A percentile compares a stretch with the other conserved stretches of the same genome.
Conservation (phyloP, 2,329 filamentous ascomycete genomes). For the Penicillium polonicum region DNA sequence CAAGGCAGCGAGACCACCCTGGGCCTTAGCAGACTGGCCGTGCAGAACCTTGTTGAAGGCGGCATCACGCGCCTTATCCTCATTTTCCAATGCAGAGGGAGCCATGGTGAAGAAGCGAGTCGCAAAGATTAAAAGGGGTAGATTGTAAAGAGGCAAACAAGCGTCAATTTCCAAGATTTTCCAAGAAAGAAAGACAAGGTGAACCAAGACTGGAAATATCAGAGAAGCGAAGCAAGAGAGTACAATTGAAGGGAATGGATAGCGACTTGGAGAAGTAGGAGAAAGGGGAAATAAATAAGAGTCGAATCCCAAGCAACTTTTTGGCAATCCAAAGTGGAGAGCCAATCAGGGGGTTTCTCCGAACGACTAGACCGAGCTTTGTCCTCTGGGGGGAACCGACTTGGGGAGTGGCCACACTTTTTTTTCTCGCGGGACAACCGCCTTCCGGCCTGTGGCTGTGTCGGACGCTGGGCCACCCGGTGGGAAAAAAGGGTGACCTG, state of each 20-base stretch:
- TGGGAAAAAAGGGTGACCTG: conserved; percentile 15
- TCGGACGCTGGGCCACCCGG: conserved; percentile 18
- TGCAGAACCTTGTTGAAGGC: conserved; percentile 89
- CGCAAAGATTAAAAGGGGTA: conserved; percentile 20
- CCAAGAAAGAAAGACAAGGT: neutral
- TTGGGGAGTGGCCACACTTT: conserved; percentile 11
- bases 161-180: conserved; percentile 5
- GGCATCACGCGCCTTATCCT: conserved; percentile 83
- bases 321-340: conserved; percentile 18
- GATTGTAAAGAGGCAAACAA: conserved; percentile 19
- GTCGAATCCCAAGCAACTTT: conserved; percentile 23
- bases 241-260: conserved; percentile 13
- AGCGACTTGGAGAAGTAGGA: conserved; percentile 11
- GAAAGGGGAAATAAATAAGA: conserved; percentile 22
- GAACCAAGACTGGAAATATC: conserved; percentile 8
- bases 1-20: conserved; percentile 78
- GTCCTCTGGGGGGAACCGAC: neutral
- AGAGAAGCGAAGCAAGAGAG: conserved; percentile 13
- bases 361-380: conserved; percentile 11
- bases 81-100: conserved; percentile 66
- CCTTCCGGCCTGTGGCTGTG: conserved; percentile 22
- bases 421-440: conserved; percentile 7
- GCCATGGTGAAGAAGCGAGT: conserved; percentile 46
- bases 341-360: conserved; percentile 8
- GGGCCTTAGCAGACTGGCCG: conserved; percentile 66